phyloP scores from a whole-genome alignment of 352 stramenopile genomes.

The Phytophthora pisi region DNA sequence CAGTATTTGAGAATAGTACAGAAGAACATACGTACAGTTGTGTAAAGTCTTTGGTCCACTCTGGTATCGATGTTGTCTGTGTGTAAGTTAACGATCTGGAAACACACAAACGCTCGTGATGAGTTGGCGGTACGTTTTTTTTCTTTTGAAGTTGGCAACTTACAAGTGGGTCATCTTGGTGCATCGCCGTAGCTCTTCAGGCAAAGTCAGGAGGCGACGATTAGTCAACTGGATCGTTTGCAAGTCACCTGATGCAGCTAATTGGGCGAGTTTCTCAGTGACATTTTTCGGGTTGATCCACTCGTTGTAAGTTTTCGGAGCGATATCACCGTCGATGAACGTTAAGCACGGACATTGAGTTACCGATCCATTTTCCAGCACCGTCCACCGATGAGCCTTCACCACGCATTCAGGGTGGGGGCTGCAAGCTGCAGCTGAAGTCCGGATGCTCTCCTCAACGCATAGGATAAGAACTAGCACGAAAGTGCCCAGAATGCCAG shows the following conservation, averaged over 20 bases:
- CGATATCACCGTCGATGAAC: slow-evolving; percentile 10
- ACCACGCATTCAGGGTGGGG: slow-evolving; percentile 12
- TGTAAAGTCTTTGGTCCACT: slow-evolving; percentile 34
- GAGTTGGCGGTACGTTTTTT: neutral
- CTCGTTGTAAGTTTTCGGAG: slow-evolving; percentile 9
- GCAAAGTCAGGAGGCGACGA: slow-evolving; percentile 11
- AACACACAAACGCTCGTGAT: slow-evolving; percentile 4
- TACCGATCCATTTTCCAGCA: slow-evolving; percentile 1
- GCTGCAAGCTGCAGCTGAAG: slow-evolving; percentile 2
- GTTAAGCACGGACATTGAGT: slow-evolving; percentile 16
- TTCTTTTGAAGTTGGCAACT: neutral
- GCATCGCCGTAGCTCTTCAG: slow-evolving; percentile 30
- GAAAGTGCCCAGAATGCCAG: neutral
- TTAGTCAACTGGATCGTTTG: slow-evolving; percentile 11
- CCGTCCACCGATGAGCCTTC: slow-evolving; percentile 14
- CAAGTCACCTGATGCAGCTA: slow-evolving; percentile 4
- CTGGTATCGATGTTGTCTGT: slow-evolving; percentile 30
- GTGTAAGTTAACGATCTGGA: slow-evolving; percentile 40
- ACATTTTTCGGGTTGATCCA: slow-evolving; percentile 13
- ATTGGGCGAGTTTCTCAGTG: slow-evolving; percentile 13
- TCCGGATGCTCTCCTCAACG: slow-evolving; percentile 10
- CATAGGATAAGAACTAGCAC: slow-evolving; percentile 2
- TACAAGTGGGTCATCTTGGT: slow-evolving; percentile 35
- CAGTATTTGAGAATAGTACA: neutral
- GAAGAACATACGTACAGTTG: slow-evolving; percentile 24